Base-by-base conservation (phyloP, 2,329 filamentous ascomycete genomes). In the Ustulina deusta region DNA sequence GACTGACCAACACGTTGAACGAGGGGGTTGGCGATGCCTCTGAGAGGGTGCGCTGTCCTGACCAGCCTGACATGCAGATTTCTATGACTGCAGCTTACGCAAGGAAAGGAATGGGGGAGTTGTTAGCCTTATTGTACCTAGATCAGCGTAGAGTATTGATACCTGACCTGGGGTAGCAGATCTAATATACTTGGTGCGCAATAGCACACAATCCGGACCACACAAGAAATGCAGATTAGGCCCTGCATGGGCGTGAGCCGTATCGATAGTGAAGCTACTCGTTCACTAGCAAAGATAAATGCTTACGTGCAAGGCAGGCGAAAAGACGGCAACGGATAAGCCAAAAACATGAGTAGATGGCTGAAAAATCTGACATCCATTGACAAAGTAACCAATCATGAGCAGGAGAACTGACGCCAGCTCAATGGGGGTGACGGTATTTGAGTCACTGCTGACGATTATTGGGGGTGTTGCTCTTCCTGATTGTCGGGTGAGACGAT, bases 221-320 rank as follows among this genome's bases (percentile, higher is more conserved):
- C 22, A 29, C 29, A n/a, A 54, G 44, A 9, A 3, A 56, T 61
- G 29, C 17, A 3, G 17, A 36, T 54, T 42, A 34, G 13, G 56
- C 52, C 20, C 38, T 59, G 38, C 25, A n/a, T 17, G 10, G 36
- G 27, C 6, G n/a, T 34, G 38, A 42, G 38, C 36, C 15, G 40
- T 49, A 46, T 60, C 17, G 27, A 42, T 48, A 36, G n/a, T 36
- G 38, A 63, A 60, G 38, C 32, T 51, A 20, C 58, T 48, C n/a
- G 25, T 40, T 55, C 52, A 44, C 54, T 42, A 55, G 48, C 52
- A 15, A 59, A 56, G 29, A n/a, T 46, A 51, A 55, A 63, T 60
- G 66, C 66, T 68, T 65, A 69, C 63, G 42, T 42, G 22, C 32
- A 20, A 61, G 44, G 54, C 66, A 69, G 66, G 66, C 66, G 15